Base-by-base conservation (phyloP, 192 early-diverging fungal genomes). In the Spinellus fusiger region DNA sequence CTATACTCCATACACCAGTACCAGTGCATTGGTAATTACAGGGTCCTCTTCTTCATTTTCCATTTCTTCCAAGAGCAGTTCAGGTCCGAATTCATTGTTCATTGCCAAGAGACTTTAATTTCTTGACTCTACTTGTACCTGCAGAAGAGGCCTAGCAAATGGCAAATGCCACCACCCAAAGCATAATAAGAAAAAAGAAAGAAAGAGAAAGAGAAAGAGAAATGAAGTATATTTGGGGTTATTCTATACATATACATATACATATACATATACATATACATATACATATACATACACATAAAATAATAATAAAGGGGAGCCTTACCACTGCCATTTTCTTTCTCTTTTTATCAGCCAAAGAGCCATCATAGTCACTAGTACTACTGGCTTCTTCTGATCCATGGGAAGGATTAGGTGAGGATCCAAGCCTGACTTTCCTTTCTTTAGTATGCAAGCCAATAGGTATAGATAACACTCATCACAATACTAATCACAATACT, bases 61-160 rank as follows among this genome's bases (percentile, higher is more conserved):
- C n/a, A n/a, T n/a, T n/a, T n/a, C n/a, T n/a, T n/a, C n/a, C n/a
- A n/a, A n/a, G n/a, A n/a, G n/a, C n/a, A n/a, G n/a, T n/a, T n/a
- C n/a, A n/a, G n/a, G n/a, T n/a, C 1, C 4, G 28, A 54, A 32
- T 33, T 15, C 5, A 34, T 55, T 55, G 10, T 55, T 37, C 54
- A 12, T 55, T 55, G 13, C 54, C 57, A 20, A 49, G 26, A 34
- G 48, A 61, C 32, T 61, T 61, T 35, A 61, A 37, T 50, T 61
- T 61, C 49, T 61, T 61, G 5, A 61, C 49, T 34, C 59, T 61
- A 3, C 48, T 51, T 8, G 49, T 31, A 49, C 59, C 59, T 28
- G 26, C 31, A 10, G 40, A 3, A 12, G 40, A 44, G 13, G 40
- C 10, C 40, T 44, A 44, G 10, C 18, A 12, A 44, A 44, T n/a